Evolutionary conservation across 1,139 yeast species (phyloP).

Genomic region (Yamadazyma triangularis): DNA sequence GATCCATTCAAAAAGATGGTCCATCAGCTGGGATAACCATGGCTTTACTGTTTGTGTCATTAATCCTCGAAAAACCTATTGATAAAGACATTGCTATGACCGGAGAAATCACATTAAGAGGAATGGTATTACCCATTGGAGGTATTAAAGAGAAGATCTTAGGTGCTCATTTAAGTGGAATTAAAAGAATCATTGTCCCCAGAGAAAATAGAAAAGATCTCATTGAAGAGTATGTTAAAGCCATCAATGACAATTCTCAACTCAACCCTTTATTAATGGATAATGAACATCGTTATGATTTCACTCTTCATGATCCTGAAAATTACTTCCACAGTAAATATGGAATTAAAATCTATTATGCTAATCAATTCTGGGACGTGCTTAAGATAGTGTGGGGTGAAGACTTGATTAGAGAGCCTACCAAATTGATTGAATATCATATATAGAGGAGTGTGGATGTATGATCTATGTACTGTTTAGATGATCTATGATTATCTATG

Average conservation of each 20-base stretch:
- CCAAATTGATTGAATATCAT: slow-evolving; percentile 36
- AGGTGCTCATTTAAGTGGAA: slow-evolving; percentile 74
- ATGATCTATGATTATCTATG: no score
- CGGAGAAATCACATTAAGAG: slow-evolving; percentile 86
- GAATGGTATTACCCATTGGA: slow-evolving; percentile 84
- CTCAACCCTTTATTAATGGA: slow-evolving; percentile 36
- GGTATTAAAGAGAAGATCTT: slow-evolving; percentile 81
- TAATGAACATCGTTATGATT: slow-evolving; percentile 24
- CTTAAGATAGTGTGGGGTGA: slow-evolving; percentile 64
- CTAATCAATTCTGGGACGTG: slow-evolving; percentile 77
- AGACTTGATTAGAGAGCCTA: slow-evolving; percentile 27
- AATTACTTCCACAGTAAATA: slow-evolving; percentile 44
- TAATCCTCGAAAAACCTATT: slow-evolving; percentile 64
- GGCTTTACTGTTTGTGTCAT: slow-evolving; percentile 74
- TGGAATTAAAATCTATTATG: slow-evolving; percentile 58
- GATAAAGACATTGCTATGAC: slow-evolving; percentile 81
- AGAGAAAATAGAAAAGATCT: slow-evolving; percentile 67
- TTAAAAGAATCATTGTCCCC: slow-evolving; percentile 62
- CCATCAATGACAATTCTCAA: slow-evolving; percentile 27
- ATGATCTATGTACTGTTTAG: no score
- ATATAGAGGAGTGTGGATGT: slow-evolving; percentile 2
- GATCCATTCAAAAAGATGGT: slow-evolving; percentile 85
- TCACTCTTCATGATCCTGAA: slow-evolving; percentile 40
- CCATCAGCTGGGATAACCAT: slow-evolving; percentile 93
- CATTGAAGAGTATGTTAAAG: slow-evolving; percentile 49